phyloP scores from a whole-genome alignment of 2,329 filamentous ascomycete genomes.

The Fusarium verrucosum region DNA sequence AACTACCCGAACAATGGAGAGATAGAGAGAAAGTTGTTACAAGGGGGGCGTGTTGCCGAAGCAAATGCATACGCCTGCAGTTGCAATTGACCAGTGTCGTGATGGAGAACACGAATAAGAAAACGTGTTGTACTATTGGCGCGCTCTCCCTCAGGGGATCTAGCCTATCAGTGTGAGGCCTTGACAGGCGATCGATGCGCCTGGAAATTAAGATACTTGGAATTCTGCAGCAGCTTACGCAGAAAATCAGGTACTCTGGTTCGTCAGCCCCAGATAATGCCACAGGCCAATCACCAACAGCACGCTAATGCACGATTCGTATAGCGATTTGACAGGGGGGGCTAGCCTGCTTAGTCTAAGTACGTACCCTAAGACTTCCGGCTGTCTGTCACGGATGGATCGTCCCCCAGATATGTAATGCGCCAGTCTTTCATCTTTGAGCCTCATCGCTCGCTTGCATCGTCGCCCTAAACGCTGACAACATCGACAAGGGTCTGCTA shows the following conservation, averaged over 20 bases:
- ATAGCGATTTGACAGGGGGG: constrained; percentile 28
- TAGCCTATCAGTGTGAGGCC: constrained; percentile 30
- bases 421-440: constrained; percentile 24
- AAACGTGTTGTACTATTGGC: constrained; percentile 45
- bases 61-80: not conserved
- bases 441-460: constrained; percentile 34
- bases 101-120: constrained; percentile 40
- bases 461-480: constrained; percentile 5
- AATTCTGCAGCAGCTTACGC: not conserved
- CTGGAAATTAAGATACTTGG: constrained; percentile 24
- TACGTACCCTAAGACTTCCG: no score
- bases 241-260: not conserved
- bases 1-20: not conserved
- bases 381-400: constrained; percentile 6
- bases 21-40: constrained; percentile 6
- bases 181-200: constrained; percentile 22
- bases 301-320: constrained; percentile 33
- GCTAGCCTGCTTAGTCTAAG: not conserved
- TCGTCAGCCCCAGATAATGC: not conserved
- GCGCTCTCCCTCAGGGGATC: constrained; percentile 28
- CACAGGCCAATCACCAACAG: constrained; percentile 5
- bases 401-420: constrained; percentile 20
- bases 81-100: constrained; percentile 20
- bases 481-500: constrained; percentile 34
- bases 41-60: constrained; percentile 16